These are phyloP conservation scores for Xylariaceae sp. DNA, from an alignment of 2,329 filamentous ascomycete species.

Conservation along the genomic window DNA sequence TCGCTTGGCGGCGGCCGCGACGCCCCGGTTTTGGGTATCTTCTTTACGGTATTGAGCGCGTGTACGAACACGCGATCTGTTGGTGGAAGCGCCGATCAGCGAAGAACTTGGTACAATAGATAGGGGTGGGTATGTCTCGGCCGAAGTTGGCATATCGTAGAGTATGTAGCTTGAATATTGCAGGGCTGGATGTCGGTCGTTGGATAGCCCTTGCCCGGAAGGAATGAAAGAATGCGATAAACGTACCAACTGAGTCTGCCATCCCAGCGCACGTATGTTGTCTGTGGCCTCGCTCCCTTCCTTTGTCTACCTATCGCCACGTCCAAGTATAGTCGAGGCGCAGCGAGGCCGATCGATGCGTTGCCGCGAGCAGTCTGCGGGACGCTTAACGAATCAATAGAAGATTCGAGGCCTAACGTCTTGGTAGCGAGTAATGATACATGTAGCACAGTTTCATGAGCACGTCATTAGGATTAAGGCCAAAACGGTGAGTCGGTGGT, in stretches of 20 bases:
- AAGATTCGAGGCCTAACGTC: neutral
- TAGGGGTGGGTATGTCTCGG: neutral
- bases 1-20: slow-evolving; percentile 81
- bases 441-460: no score
- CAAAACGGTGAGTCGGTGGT: no score
- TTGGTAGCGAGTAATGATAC: neutral
- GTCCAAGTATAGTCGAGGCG: no score
- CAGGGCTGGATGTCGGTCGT: neutral
- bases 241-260: slow-evolving; percentile 50
- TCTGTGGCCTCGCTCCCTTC: no score
- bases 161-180: neutral
- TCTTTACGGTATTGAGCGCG: slow-evolving; percentile 97
- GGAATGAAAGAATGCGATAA: no score
- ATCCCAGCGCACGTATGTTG: slow-evolving; percentile 24
- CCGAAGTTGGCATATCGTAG: neutral
- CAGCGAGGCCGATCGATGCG: no score
- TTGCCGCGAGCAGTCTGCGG: no score
- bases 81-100: slow-evolving; percentile 5
- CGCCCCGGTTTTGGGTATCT: slow-evolving; percentile 89
- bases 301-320: no score
- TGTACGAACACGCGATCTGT: slow-evolving; percentile 97
- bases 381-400: neutral
- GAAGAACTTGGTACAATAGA: neutral
- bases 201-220: neutral
- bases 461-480: no score